Evolutionary conservation across 2,329 filamentous ascomycete genomes (phyloP), one percentile per base, ranked within the genome.

Genomic region (Pestalotiopsis sp.): DNA sequence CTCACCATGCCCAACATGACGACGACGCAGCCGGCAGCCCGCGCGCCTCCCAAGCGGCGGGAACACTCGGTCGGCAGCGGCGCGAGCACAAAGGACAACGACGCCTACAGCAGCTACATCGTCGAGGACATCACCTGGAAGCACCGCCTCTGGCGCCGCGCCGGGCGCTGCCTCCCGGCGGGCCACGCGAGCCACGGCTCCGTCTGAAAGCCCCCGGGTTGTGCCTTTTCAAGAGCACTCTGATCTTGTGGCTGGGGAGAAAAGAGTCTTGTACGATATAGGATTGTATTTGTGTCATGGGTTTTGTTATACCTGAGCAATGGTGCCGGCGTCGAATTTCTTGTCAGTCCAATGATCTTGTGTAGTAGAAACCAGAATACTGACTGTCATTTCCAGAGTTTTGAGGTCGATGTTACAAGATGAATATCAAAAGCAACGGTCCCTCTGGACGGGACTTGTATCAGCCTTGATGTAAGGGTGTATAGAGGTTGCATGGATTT

Each of bases 21-120:
- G 3, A 40, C 62, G 27, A 17, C 14, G 13, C 38, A 65, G 12
- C n/a, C 62, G 23, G 20, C 27, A 36, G 12, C n/a, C 38, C 41
- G 38, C 7, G 41, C 17, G 62, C 38, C 62, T 25, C 41, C 62
- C 6, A 52, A 25, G 41, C 62, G 62, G 5, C 38, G 62, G 40
- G 62, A 65, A 13, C 62, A 4, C 5, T 17, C 62, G n/a, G 11
- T 20, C 7, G 23, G 27, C 41, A 45, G 41, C n/a, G 20, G 41
- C 20, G 25, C 62, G n/a, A 65, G 62, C 27, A 65, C 62, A 9
- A 65, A 65, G 27, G 62, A 52, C 13, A 40, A 65, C 23, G 62
- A 65, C 27, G 4, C 62, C 4, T 40, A 45, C 38, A 25, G 40
- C 38, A 52, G 20, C 12, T 52, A 49, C 38, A 9, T 14, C 7